A percentile compares a stretch with the other conserved stretches of the same genome.
phyloP scores from a whole-genome alignment of 1,284 basidiomycete species.

The Malassezia furfur region DNA sequence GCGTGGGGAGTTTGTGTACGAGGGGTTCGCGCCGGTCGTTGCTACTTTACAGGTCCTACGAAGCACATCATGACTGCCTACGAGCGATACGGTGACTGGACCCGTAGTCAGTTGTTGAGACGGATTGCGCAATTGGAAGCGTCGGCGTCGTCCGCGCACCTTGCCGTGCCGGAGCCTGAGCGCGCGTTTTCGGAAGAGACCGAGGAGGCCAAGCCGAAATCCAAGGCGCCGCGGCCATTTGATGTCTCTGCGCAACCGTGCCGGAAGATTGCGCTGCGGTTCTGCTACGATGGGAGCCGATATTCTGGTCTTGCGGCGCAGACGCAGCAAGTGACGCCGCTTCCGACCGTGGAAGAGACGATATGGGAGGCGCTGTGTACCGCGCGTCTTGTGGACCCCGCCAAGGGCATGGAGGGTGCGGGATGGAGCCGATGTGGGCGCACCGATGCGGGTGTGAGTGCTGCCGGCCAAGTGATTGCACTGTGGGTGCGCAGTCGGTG shows the following conservation, averaged over 20 bases:
- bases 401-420: constrained; percentile 53
- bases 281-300: constrained; percentile 82
- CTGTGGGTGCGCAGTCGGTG: constrained; percentile 57
- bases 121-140: constrained; percentile 33
- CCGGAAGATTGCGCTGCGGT: constrained; percentile 82
- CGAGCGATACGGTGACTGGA: constrained; percentile 27
- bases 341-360: constrained; percentile 83
- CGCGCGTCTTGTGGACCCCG: constrained; percentile 32
- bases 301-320: constrained; percentile 74
- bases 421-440: constrained; percentile 84
- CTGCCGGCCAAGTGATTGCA: constrained; percentile 84
- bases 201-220: not conserved
- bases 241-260: constrained; percentile 61
- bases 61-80: constrained; percentile 22
- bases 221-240: constrained; percentile 49
- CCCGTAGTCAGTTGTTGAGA: constrained; percentile 22
- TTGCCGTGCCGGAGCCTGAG: not conserved
- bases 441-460: constrained; percentile 89
- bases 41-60: not conserved
- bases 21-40: not conserved
- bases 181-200: not conserved
- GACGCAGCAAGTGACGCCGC: constrained; percentile 50
- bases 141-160: constrained; percentile 8
- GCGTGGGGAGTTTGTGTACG: not conserved
- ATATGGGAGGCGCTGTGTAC: constrained; percentile 61